These are phyloP conservation scores for Peronospora farinosa DNA, from an alignment of 352 stramenopile species.

Conservation along the genomic window DNA sequence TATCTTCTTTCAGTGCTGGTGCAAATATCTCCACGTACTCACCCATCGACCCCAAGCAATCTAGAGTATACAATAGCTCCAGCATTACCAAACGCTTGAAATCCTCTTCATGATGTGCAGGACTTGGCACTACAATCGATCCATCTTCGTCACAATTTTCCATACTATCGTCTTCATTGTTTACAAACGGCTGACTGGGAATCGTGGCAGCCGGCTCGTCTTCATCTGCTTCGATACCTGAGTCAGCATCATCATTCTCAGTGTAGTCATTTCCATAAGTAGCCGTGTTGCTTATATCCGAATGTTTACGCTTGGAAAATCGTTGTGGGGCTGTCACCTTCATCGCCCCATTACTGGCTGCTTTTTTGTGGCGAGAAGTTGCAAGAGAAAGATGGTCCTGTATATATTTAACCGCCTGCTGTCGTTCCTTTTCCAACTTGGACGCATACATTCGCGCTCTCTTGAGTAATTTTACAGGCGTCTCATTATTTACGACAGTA, in stretches of 20 bases:
- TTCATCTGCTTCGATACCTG: slow-evolving; percentile 22
- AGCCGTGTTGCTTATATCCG: slow-evolving; percentile 19
- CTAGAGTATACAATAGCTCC: slow-evolving; percentile 74
- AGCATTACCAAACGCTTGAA: slow-evolving; percentile 75
- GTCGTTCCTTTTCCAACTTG: slow-evolving; percentile 63
- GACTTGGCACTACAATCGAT: slow-evolving; percentile 22
- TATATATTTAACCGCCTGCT: slow-evolving; percentile 74
- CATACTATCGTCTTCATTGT: slow-evolving; percentile 24
- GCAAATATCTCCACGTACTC: slow-evolving; percentile 84
- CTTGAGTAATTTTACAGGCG: slow-evolving; percentile 63
- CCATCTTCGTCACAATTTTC: slow-evolving; percentile 23
- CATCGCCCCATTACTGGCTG: slow-evolving; percentile 3
- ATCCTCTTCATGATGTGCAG: slow-evolving; percentile 65
- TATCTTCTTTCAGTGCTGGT: slow-evolving; percentile 76
- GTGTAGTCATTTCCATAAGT: slow-evolving; percentile 17
- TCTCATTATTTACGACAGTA: slow-evolving; percentile 79
- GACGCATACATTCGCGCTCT: slow-evolving; percentile 67
- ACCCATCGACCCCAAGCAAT: slow-evolving; percentile 78
- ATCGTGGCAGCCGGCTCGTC: slow-evolving; percentile 13
- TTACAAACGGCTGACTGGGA: slow-evolving; percentile 18
- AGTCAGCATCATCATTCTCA: slow-evolving; percentile 14
- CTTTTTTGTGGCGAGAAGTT: slow-evolving; percentile 33
- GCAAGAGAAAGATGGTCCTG: slow-evolving; percentile 49
- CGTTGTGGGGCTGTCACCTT: slow-evolving; percentile 25
- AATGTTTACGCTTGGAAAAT: slow-evolving; percentile 44